These are phyloP conservation scores for Herpetospermum pedunculosum DNA, from an alignment of 306 rosid species.

Conservation along the genomic window DNA sequence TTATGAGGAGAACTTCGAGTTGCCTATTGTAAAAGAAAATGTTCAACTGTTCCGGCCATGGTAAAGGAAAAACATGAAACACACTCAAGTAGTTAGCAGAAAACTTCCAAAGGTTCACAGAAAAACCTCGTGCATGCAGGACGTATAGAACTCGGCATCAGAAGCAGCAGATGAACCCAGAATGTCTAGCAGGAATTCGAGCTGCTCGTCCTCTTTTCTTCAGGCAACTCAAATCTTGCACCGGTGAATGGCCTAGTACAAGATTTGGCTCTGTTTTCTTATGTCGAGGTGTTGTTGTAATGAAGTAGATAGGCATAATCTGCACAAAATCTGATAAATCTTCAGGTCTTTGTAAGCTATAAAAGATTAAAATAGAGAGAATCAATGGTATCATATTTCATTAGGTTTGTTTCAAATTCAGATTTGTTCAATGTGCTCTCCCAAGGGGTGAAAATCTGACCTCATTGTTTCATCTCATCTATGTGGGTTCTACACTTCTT, in stretches of 20 bases:
- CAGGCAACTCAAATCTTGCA: background rate
- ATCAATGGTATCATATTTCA: background rate
- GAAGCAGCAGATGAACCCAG: background rate
- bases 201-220: background rate
- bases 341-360: background rate
- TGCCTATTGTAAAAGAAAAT: slow-evolving; percentile 31
- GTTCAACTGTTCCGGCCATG: background rate
- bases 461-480: background rate
- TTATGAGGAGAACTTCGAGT: slow-evolving; percentile 50
- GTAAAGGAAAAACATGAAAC: background rate
- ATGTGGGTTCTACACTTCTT: background rate
- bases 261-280: background rate
- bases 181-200: background rate
- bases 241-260: background rate
- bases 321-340: background rate
- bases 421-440: background rate
- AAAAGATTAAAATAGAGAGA: background rate
- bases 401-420: background rate
- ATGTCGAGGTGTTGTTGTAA: background rate
- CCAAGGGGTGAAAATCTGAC: background rate
- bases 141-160: background rate
- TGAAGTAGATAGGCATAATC: background rate
- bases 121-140: background rate
- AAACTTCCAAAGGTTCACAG: background rate
- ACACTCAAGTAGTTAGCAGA: background rate